phyloP scores from a whole-genome alignment of 805 yeast genomes.

The Pichia kluyveri region DNA sequence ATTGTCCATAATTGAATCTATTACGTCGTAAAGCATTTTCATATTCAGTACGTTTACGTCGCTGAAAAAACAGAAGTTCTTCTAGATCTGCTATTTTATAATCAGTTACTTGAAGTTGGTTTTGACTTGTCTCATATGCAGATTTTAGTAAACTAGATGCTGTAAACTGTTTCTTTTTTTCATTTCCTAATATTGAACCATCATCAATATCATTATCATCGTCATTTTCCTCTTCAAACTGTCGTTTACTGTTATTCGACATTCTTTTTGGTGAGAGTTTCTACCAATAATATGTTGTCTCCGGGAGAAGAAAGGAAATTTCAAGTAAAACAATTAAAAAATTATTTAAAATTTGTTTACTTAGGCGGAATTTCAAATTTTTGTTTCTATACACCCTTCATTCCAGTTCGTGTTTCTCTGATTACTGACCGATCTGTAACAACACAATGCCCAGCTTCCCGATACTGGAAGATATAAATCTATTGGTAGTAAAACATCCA shows the following conservation, averaged over 20 bases:
- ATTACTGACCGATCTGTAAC: not conserved
- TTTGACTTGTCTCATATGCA: conserved; percentile 43
- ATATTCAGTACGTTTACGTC: conserved; percentile 68
- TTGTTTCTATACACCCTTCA: too few relatives aligned
- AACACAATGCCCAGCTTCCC: not conserved
- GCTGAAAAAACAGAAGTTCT: conserved; percentile 68
- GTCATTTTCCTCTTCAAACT: conserved; percentile 22
- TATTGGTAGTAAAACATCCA: not conserved
- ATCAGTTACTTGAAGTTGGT: conserved; percentile 31
- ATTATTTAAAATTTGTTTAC: too few relatives aligned
- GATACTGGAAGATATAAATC: conserved; percentile 1
- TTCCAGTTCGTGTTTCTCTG: too few relatives aligned
- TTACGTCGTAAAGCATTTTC: conserved; percentile 86
- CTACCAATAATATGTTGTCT: too few relatives aligned
- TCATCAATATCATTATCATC: conserved; percentile 27
- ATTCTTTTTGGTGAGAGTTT: too few relatives aligned
- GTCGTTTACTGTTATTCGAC: too few relatives aligned
- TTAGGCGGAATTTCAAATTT: too few relatives aligned
- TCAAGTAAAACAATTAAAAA: too few relatives aligned
- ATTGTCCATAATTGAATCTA: conserved; percentile 72
- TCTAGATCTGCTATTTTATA: conserved; percentile 63
- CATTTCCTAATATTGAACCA: not conserved
- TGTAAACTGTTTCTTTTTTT: conserved; percentile 37
- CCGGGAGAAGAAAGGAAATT: too few relatives aligned
- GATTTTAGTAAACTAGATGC: conserved; percentile 58